Evolutionary conservation across 495 filamentous ascomycete species (phyloP), one percentile per base, ranked within the genome.

Genomic region (Bombardia bombarda): DNA sequence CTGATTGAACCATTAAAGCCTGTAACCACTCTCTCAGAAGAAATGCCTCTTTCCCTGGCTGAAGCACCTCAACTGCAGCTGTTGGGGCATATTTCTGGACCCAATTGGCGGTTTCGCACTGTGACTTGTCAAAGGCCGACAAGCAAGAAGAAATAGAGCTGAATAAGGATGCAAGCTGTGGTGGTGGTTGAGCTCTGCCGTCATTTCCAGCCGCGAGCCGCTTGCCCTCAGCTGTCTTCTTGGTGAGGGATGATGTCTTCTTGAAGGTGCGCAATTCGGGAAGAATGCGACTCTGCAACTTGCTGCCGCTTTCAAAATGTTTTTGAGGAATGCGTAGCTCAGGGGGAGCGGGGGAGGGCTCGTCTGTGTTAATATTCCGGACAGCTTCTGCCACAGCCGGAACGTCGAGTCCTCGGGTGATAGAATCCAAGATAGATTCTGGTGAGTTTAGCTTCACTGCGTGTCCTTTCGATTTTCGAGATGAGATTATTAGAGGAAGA

Each of bases 21-120:
- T 72, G 72, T n/a, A 99, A 68, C 93, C 93, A 99, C 38, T 95
- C 82, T 35, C 78, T 77, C 23, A 99, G 60, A 22, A 93, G 65
- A 6, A 69, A 59, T 4, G 75, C 78, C 58, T 96, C 87, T 8
- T 63, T 75, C 0, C 86, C 84, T 16, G 67, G 55, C 55, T 95
- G 90, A 18, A 99, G 74, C 1, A 95, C 83, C 45, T 90, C 78
- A 5, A 67, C 67, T 1, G 87, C 79, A 19, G 57, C 67, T 22
- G 55, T 65, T 0, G 93, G 93, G 1, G 87, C 79, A 67, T 96
- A 95, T 51, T 99, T 99, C 22, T 89, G 81, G 2, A 66, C 52
- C 93, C 93, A 99, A 31, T 79, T 63, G 20, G 71, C 66, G 1
- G 66, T 70, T 52, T 97, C 92, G 50, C 82, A 94, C 31, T 76